A percentile compares a stretch with the other conserved stretches of the same genome.
Evolutionary conservation across 345 rosid genomes (phyloP).

Genomic region (Dipteronia sinensis): DNA sequence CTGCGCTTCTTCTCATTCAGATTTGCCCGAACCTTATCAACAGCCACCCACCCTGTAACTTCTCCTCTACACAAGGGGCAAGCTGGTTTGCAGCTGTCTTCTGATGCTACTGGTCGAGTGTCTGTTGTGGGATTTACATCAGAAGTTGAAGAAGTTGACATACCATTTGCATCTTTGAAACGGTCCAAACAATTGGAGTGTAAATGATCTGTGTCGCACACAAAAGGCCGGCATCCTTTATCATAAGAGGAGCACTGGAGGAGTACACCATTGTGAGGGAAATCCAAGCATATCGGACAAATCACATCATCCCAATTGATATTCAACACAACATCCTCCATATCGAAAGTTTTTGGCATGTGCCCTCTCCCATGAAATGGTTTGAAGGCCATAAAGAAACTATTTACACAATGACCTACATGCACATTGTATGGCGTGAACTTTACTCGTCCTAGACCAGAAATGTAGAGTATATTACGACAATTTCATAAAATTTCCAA

Average conservation of each 20-base stretch:
- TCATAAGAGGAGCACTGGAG: conserved; percentile 79
- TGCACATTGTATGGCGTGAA: conserved; percentile 23
- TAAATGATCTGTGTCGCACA: conserved; percentile 82
- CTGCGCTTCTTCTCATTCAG: conserved; percentile 75
- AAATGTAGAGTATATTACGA: conserved; percentile 4
- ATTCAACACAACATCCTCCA: conserved; percentile 54
- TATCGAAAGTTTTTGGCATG: conserved; percentile 28
- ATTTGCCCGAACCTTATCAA: conserved; percentile 69
- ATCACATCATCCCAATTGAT: conserved; percentile 72
- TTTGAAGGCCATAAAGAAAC: conserved; percentile 46
- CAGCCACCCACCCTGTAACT: conserved; percentile 82
- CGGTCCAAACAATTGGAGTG: conserved; percentile 95
- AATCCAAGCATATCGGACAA: conserved; percentile 94
- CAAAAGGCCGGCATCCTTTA: conserved; percentile 86
- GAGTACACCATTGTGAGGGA: conserved; percentile 88
- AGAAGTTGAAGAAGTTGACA: conserved; percentile 52
- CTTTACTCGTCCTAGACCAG: conserved; percentile 14
- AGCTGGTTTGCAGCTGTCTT: conserved; percentile 53
- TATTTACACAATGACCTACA: conserved; percentile 27
- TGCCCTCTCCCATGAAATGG: conserved; percentile 37
- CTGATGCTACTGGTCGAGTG: conserved; percentile 36
- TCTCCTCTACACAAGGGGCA: conserved; percentile 97
- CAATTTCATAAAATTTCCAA: conserved; percentile 1
- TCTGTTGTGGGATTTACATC: conserved; percentile 34
- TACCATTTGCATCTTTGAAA: conserved; percentile 70